Evolutionary conservation across 495 filamentous ascomycete genomes (phyloP).

Genomic region (Monascus purpureus): DNA sequence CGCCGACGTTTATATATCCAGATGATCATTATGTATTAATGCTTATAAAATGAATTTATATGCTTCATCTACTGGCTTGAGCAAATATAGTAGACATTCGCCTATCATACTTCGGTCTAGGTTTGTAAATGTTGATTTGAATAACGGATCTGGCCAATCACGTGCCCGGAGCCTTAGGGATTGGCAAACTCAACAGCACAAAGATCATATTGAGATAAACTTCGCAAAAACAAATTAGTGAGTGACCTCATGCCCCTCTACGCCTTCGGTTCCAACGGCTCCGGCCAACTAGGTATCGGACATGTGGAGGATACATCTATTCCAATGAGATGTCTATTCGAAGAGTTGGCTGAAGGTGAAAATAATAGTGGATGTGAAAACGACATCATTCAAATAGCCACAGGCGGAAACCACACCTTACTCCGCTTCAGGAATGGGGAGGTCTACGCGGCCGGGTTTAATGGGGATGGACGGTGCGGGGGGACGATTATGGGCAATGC

Average conservation of each 20-base stretch:
- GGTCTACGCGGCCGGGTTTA: constrained; percentile 50
- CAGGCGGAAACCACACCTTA: constrained; percentile 83
- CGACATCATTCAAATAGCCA: constrained; percentile 35
- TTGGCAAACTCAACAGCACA: neutral
- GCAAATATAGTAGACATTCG: too few species aligned
- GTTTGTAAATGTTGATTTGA: too few species aligned
- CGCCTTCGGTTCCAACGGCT: constrained; percentile 85
- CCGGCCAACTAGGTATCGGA: constrained; percentile 70
- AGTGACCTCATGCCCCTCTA: constrained; percentile 40
- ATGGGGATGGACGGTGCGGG: constrained; percentile 35
- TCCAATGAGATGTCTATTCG: constrained; percentile 46
- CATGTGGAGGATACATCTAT: constrained; percentile 58
- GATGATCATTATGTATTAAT: too few species aligned
- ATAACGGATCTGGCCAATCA: too few species aligned
- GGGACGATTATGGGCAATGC: neutral
- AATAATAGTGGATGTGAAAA: constrained; percentile 3
- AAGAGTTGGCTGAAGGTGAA: constrained; percentile 7
- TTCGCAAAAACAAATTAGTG: neutral
- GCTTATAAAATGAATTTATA: too few species aligned
- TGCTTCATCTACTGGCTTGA: too few species aligned
- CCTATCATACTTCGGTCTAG: too few species aligned
- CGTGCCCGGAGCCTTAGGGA: constrained; percentile 8
- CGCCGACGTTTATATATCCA: too few species aligned
- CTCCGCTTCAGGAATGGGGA: constrained; percentile 42
- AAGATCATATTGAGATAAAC: neutral